Evolutionary conservation across 768 basidiomycete species (phyloP).

Genomic region (Russula dissimulans): DNA sequence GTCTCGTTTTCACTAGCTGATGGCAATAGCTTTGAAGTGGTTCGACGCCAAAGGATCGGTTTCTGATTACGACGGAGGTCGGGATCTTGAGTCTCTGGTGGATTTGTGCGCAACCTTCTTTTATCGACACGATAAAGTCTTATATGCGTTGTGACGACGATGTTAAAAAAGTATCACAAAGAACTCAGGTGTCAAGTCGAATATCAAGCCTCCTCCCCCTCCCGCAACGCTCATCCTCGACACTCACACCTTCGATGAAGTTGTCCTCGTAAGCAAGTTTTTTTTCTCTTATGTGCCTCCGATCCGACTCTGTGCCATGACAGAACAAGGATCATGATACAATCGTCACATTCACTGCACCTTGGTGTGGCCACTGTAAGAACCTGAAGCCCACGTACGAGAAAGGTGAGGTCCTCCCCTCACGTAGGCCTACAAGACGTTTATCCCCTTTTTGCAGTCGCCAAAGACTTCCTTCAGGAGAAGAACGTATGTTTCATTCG

Average conservation of each 20-base stretch:
- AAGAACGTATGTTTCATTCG: constrained; percentile 42
- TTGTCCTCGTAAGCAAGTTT: constrained; percentile 47
- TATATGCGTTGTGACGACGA: neutral
- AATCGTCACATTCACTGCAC: constrained; percentile 76
- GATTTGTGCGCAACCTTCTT: constrained; percentile 48
- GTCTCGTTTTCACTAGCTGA: constrained; percentile 4
- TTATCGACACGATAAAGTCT: neutral
- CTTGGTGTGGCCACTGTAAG: constrained; percentile 97
- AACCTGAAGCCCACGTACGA: constrained; percentile 80
- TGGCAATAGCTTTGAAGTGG: constrained; percentile 77
- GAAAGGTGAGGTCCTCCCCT: constrained; percentile 38
- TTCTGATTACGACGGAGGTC: constrained; percentile 64
- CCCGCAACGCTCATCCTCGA: constrained; percentile 62
- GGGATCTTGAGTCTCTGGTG: constrained; percentile 71
- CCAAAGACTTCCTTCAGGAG: constrained; percentile 69
- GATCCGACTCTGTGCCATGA: neutral
- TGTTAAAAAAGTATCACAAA: constrained; percentile 48
- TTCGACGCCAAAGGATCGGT: constrained; percentile 54
- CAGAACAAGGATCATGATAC: constrained; percentile 66
- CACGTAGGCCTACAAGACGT: neutral
- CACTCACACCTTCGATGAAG: constrained; percentile 60
- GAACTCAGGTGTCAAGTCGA: constrained; percentile 79
- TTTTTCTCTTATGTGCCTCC: neutral
- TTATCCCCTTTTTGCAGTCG: constrained; percentile 39
- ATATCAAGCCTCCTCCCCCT: constrained; percentile 75